A percentile compares a stretch with the other conserved stretches of the same genome.
phyloP scores from a whole-genome alignment of 202 grass and related monocot species.

The Cymbopogon flexuosus region DNA sequence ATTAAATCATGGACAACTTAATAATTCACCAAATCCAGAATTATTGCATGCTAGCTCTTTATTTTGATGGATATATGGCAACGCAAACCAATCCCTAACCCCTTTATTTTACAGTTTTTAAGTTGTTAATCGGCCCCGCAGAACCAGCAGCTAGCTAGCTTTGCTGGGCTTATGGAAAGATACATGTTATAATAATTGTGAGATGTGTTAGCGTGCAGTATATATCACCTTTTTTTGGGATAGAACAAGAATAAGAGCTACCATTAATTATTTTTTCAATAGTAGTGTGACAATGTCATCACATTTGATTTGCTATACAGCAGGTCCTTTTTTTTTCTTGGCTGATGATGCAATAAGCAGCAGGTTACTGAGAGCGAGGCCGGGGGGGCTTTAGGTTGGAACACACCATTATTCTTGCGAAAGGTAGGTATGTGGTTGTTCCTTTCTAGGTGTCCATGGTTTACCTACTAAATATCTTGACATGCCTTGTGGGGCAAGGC shows the following conservation, averaged over 20 bases:
- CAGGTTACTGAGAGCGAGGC: constrained; percentile 33
- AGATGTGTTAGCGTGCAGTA: not conserved
- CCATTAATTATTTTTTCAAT: not conserved
- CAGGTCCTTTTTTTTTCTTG: not conserved
- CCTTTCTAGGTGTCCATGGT: constrained; percentile 66
- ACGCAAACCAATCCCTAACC: not conserved
- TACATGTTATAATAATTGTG: not conserved
- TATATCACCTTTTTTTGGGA: not conserved
- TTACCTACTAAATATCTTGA: constrained; percentile 79
- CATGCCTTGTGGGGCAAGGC: constrained; percentile 63
- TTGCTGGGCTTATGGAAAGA: not conserved
- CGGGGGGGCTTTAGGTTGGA: constrained; percentile 50
- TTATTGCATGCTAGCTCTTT: not conserved
- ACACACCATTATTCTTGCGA: constrained; percentile 34
- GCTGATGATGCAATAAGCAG: constrained; percentile 44
- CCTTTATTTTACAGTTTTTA: not conserved
- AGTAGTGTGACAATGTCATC: constrained; percentile 3
- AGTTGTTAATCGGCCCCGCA: not conserved
- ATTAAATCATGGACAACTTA: not conserved
- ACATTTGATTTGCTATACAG: not conserved
- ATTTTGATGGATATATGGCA: not conserved
- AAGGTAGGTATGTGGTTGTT: constrained; percentile 73
- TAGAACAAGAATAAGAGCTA: not conserved
- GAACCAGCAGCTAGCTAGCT: not conserved
- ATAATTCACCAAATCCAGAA: not conserved